Base-by-base conservation (phyloP, 2,329 filamentous ascomycete genomes). In the Exserohilum turcica region DNA sequence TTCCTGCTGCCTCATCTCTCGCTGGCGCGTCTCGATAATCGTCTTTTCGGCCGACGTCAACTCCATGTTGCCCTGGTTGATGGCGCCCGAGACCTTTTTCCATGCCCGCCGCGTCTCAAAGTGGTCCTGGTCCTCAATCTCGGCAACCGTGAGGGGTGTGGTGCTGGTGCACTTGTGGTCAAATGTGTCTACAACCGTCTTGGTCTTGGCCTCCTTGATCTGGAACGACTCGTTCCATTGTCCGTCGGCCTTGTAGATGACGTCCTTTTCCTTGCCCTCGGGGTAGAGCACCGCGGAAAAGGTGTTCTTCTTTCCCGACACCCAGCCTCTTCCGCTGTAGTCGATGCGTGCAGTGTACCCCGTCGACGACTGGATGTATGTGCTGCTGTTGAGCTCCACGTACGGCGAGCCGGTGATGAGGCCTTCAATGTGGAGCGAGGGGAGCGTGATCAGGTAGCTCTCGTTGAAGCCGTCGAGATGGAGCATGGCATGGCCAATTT, bases 231-330 rank as follows among this genome's bases (percentile, higher is more conserved):
- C 90, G 52, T 86, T 95, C 94, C 94, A 99, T 73, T 95, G 91
- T 19, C 94, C 94, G 27, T 91, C 87, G 33, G 88, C 82, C n/a
- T 86, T 91, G 80, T 93, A 97, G 43, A 88, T 80, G 56, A 85
- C 82, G 46, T 90, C 87, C 76, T 88, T 89, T 75, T 87, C 91
- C 76, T 77, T 86, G 57, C 80, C 84, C 57, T 78, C 86, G 77
- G 75, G 90, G 77, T 89, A 92, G 52, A 97, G 74, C 19, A 81
- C 81, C 12, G 92, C 93, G 10, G 81, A 85, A 73, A 97, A 91
- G 51, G 84, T 89, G 79, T 97, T 97, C 80, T 96, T 97, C 82
- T 96, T 96, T 62, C 93, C 94, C 39, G 89, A 92, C 8, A 99
- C 77, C 93, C 93, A 99, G 52, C 93, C 93, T 73, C 91, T 93